These are phyloP conservation scores for Phytophthora agathidicida DNA, from an alignment of 352 stramenopile genomes.

Conservation along the genomic window DNA sequence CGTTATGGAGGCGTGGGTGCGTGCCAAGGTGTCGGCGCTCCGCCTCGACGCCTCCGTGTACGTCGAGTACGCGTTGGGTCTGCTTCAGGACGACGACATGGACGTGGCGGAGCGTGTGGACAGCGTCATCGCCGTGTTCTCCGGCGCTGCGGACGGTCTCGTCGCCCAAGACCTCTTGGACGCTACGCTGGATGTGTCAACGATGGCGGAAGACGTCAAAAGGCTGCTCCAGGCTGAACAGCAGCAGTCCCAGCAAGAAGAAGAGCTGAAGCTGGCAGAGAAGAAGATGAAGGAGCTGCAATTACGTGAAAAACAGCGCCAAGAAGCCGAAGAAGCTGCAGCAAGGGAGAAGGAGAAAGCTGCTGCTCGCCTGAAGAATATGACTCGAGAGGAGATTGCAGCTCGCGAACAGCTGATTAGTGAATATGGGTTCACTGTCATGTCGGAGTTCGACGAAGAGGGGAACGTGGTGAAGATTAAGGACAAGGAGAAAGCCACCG, in stretches of 20 bases:
- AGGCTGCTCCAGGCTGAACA: slow-evolving; percentile 46
- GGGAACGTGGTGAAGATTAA: slow-evolving; percentile 82
- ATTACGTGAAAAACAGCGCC: slow-evolving; percentile 62
- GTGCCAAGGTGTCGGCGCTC: slow-evolving; percentile 58
- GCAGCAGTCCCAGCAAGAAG: slow-evolving; percentile 38
- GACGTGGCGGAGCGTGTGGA: slow-evolving; percentile 70
- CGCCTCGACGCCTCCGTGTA: slow-evolving; percentile 77
- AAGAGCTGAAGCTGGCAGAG: slow-evolving; percentile 49
- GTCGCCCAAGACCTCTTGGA: slow-evolving; percentile 47
- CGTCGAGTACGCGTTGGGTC: slow-evolving; percentile 72
- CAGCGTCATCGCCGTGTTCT: slow-evolving; percentile 71
- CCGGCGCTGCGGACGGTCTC: slow-evolving; percentile 58
- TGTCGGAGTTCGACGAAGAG: slow-evolving; percentile 86
- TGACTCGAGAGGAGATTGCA: slow-evolving; percentile 78
- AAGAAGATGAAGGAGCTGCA: slow-evolving; percentile 60
- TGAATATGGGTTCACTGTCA: slow-evolving; percentile 77
- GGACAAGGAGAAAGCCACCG: slow-evolving; percentile 61
- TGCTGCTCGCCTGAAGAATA: slow-evolving; percentile 62
- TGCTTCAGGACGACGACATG: slow-evolving; percentile 77
- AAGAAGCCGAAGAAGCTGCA: slow-evolving; percentile 60
- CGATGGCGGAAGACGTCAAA: slow-evolving; percentile 61
- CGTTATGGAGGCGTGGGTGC: slow-evolving; percentile 69
- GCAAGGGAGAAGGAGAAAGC: slow-evolving; percentile 68
- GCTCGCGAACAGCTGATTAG: slow-evolving; percentile 81
- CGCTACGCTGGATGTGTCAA: slow-evolving; percentile 37